Base-by-base conservation (phyloP, 495 filamentous ascomycete species). In the Penicillium paradoxum region DNA sequence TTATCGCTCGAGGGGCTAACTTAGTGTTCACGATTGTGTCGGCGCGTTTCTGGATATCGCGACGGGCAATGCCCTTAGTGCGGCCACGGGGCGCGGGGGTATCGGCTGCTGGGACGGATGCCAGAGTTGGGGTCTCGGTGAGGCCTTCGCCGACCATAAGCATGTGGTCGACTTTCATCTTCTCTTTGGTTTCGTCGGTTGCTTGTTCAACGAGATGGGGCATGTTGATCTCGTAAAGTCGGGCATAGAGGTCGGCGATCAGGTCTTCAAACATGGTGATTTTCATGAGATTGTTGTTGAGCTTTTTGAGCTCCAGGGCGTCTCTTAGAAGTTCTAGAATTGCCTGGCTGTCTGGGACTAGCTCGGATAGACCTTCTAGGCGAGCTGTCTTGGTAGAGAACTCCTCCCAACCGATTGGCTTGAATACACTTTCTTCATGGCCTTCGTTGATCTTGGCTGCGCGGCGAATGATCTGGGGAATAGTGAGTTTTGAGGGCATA, bases 251-350 rank as follows among this genome's bases (percentile, higher is more conserved):
- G 64, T 99, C 93, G 13, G 82, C 84, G 47, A 96, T 85, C 25
- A 97, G 76, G 63, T 97, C 93, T 62, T 97, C 95, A 38, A 97
- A 88, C 29, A 86, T 76, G 2, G 83, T 80, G 5, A 85, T 81
- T 63, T 91, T 95, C 83, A 91, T 92, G 8, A 93, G 78, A 46
- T 83, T 84, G 41, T 82, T 82, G 66, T 96, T 96, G 36, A 92
- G 78, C 57, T 89, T 91, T 63, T 95, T 96, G n/a, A 97, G 72
- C 61, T 97, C 92, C 42, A 88, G 75, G 6, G 83, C 83, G 49
- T 99, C 95, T 45, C 89, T 83, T 32, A 99, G 75, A 5, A 90
- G 79, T 55, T 87, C 86, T 2, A 97, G 74, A 14, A 77, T 63
- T 1, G 66, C 56, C 7, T 62, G 55, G 47, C 64, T 74, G 8